These are phyloP conservation scores for Phytopythium mirpurense DNA, from an alignment of 352 stramenopile genomes.

Conservation along the genomic window DNA sequence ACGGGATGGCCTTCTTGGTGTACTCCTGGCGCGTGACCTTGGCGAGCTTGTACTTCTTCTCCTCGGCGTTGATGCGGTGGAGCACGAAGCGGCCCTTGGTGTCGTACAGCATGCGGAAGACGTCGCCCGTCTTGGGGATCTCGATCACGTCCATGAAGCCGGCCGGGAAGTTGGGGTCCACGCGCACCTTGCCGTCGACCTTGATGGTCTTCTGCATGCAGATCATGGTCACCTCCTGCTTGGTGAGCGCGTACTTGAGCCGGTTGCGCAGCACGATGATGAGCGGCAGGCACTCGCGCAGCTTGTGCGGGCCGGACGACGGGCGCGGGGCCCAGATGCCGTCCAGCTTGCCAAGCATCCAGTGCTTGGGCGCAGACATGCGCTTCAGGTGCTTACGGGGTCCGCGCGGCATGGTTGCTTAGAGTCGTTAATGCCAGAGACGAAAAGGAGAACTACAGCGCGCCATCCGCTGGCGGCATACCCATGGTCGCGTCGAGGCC, in stretches of 20 bases:
- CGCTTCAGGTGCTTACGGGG: conserved; percentile 87
- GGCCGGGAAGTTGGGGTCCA: conserved; percentile 97
- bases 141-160: conserved; percentile 99
- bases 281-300: conserved; percentile 97
- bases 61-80: conserved; percentile 94
- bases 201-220: conserved; percentile 99
- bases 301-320: conserved; percentile 97
- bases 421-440: conserved; percentile 23
- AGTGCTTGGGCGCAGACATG: conserved; percentile 85
- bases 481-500: background rate
- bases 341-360: conserved; percentile 89
- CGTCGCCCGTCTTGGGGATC: conserved; percentile 95
- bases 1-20: conserved; percentile 96
- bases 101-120: conserved; percentile 98
- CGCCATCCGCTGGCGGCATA: background rate
- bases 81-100: conserved; percentile 99
- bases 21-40: conserved; percentile 95
- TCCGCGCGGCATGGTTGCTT: conserved; percentile 74
- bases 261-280: conserved; percentile 98
- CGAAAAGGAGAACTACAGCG: conserved; percentile 55
- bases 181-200: conserved; percentile 95
- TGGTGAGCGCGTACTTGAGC: conserved; percentile 99
- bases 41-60: conserved; percentile 99
- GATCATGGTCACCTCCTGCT: conserved; percentile 98
- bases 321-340: conserved; percentile 92